phyloP scores from a whole-genome alignment of 306 rosid species.

The Cucurbita ficifolia region DNA sequence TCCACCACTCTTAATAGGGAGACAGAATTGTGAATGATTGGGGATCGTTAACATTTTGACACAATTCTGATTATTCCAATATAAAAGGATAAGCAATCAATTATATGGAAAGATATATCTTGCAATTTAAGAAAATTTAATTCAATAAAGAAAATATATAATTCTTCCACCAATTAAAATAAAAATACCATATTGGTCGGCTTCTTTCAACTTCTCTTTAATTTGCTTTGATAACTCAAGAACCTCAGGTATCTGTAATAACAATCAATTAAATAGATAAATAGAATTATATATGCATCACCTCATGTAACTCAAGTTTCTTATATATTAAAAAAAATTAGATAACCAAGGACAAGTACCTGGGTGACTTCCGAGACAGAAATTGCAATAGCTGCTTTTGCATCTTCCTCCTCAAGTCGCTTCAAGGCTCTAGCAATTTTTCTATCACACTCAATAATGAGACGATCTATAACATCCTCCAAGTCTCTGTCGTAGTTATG shows the following conservation, averaged over 20 bases:
- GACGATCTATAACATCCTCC: conserved; percentile 92
- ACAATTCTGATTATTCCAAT: background rate
- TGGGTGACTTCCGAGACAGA: conserved; percentile 92
- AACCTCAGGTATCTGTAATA: conserved; percentile 68
- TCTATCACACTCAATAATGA: conserved; percentile 89
- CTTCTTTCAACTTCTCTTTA: conserved; percentile 82
- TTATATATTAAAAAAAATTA: too few relatives aligned
- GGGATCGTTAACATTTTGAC: background rate
- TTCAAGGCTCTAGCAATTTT: conserved; percentile 84
- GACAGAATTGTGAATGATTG: background rate
- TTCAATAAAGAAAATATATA: background rate
- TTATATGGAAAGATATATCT: background rate
- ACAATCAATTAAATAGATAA: conserved; percentile 2
- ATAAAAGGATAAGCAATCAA: background rate
- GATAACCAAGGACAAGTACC: conserved; percentile 18
- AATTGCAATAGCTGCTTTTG: conserved; percentile 95
- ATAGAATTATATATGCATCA: background rate
- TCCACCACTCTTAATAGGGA: background rate
- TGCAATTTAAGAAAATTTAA: background rate
- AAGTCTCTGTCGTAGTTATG: conserved; percentile 86
- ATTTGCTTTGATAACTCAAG: conserved; percentile 69
- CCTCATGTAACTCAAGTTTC: too few relatives aligned
- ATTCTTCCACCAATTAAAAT: background rate
- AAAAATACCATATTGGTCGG: conserved; percentile 61
- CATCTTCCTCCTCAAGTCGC: conserved; percentile 97